Conservation (phyloP, 352 stramenopile species). For the Blastocystis sp. region DNA sequence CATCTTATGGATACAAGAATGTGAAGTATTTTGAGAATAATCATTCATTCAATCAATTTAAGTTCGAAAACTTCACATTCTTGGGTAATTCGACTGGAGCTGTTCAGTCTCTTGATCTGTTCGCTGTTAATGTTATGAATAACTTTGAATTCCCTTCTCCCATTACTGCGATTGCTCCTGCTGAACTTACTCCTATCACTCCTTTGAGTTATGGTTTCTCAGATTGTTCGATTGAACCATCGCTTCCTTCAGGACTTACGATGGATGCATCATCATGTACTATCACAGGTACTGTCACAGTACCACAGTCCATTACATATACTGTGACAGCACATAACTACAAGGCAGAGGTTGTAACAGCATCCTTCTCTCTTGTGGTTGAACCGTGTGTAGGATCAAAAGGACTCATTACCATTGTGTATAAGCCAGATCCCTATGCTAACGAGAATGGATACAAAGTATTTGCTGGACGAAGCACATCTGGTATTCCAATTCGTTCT, state of each 20-base stretch:
- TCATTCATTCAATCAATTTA: background rate
- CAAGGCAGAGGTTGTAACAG: no score
- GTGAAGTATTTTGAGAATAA: background rate
- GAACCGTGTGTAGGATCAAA: background rate
- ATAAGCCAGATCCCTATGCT: background rate
- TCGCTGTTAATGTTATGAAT: background rate
- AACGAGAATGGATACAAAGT: background rate
- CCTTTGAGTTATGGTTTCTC: background rate
- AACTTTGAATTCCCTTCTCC: no score
- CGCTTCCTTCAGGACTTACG: background rate
- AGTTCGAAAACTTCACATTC: conserved; percentile 14
- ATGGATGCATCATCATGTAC: background rate
- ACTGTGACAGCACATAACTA: no score
- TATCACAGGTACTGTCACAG: conserved; percentile 34
- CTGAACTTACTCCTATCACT: background rate
- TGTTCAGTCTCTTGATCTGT: background rate
- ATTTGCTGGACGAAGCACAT: background rate
- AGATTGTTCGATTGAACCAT: background rate
- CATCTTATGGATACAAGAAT: background rate
- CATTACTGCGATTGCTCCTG: no score
- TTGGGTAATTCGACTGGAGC: background rate
- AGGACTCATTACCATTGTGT: background rate
- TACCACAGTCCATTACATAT: no score
- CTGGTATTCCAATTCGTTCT: background rate
- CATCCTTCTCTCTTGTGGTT: background rate